Evolutionary conservation across 441 rosid genomes (phyloP).

Genomic region (Erodium moschatum): DNA sequence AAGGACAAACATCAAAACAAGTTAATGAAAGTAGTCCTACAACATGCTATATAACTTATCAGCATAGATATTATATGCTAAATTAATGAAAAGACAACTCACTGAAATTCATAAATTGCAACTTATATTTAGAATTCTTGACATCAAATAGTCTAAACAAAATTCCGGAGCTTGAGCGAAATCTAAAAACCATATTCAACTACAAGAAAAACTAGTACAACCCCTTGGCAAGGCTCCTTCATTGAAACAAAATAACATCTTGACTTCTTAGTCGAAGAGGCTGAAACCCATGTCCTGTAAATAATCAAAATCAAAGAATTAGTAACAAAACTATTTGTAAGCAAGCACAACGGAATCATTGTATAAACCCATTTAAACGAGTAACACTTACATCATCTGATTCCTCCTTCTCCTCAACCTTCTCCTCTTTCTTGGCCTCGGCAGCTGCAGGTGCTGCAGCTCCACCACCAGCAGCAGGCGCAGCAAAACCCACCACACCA

Average conservation of each 20-base stretch:
- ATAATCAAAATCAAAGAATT: neutral
- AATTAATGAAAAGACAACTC: neutral
- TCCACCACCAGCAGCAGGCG: conserved; percentile 33
- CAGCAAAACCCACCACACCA: conserved; percentile 47
- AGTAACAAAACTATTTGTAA: neutral
- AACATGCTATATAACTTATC: too few species aligned
- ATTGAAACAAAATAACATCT: conserved; percentile 6
- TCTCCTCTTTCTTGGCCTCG: conserved; percentile 66
- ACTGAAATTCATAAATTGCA: conserved; percentile 14
- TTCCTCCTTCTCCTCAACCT: conserved; percentile 72
- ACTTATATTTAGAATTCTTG: conserved; percentile 15
- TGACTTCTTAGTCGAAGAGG: conserved; percentile 41
- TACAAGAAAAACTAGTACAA: conserved; percentile 14
- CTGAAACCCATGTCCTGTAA: conserved; percentile 65
- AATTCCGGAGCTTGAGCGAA: conserved; percentile 18
- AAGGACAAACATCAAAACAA: too few species aligned
- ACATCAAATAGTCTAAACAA: conserved; percentile 24
- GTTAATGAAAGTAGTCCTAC: too few species aligned
- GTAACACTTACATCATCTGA: conserved; percentile 59
- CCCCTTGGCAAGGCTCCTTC: conserved; percentile 14
- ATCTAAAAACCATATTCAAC: conserved; percentile 22
- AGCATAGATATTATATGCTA: too few species aligned
- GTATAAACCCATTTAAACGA: neutral
- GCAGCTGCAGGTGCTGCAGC: conserved; percentile 53
- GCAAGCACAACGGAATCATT: neutral